A percentile compares a stretch with the other conserved stretches of the same genome.
Conservation (phyloP, 2,329 filamentous ascomycete species). For the Neurospora sp. region DNA sequence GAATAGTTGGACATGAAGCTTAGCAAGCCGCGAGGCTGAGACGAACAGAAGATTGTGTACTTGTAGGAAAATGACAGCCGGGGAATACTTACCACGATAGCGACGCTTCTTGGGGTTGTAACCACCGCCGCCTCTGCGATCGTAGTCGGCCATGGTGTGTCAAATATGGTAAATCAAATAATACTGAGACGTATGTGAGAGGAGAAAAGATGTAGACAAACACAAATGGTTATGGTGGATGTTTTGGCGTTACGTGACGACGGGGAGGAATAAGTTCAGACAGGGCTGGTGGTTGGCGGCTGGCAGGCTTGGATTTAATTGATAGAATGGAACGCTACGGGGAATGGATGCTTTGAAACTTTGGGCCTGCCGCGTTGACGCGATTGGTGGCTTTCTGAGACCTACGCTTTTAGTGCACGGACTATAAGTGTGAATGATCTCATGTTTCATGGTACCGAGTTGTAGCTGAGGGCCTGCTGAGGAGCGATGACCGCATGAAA, state of each 20-base stretch:
- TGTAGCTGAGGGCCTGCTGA: neutral
- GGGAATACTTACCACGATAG: slow-evolving; percentile 55
- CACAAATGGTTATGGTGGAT: neutral
- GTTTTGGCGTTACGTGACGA: neutral
- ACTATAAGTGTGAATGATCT: neutral
- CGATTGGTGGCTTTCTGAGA: neutral
- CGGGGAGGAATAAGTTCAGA: neutral
- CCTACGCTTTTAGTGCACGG: neutral
- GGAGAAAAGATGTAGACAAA: neutral
- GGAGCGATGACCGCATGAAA: neutral
- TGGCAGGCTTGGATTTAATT: neutral
- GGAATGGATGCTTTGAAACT: neutral
- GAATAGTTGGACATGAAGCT: neutral
- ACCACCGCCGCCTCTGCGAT: slow-evolving; percentile 40
- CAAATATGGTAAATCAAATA: neutral
- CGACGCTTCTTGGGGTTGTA: slow-evolving; percentile 64
- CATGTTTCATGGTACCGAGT: neutral
- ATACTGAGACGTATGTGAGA: neutral
- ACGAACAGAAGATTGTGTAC: neutral
- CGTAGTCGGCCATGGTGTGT: slow-evolving; percentile 44
- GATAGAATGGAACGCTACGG: neutral
- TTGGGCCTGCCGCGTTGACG: neutral
- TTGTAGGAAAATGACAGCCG: neutral
- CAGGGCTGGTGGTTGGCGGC: neutral
- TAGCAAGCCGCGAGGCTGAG: neutral